Conservation (phyloP, 164 flowering plant genomes). For the Hamamelis virginiana region DNA sequence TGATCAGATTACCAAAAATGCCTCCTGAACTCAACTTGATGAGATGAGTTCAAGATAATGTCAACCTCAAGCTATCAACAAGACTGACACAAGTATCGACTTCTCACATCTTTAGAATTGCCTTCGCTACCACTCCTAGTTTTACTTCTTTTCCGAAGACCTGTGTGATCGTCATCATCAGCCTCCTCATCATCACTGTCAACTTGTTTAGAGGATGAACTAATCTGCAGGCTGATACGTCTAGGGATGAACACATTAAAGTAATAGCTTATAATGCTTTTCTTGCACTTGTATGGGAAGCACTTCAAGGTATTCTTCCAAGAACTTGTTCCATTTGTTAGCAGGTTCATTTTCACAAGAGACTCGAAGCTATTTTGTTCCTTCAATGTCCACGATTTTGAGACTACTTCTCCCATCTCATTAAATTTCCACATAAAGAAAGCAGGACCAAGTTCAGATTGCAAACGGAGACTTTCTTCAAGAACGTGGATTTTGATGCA, state of each 20-base stretch:
- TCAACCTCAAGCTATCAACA: not conserved
- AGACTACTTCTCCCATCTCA: conserved; percentile 56
- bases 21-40: not conserved
- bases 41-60: not conserved
- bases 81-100: conserved; percentile 1
- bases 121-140: too few relatives aligned
- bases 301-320: conserved; percentile 19
- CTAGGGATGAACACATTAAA: conserved; percentile 33
- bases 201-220: conserved; percentile 10
- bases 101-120: conserved; percentile 2
- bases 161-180: conserved; percentile 2
- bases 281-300: conserved; percentile 22
- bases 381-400: conserved; percentile 38
- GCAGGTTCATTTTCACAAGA: conserved; percentile 28
- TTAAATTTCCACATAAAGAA: conserved; percentile 45
- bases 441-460: conserved; percentile 38
- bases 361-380: conserved; percentile 33
- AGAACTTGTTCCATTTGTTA: conserved; percentile 6
- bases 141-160: not conserved
- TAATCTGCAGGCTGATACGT: conserved; percentile 21
- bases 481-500: conserved; percentile 35
- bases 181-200: conserved; percentile 23
- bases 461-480: conserved; percentile 27
- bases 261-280: conserved; percentile 26
- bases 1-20: not conserved